A percentile compares a stretch with the other conserved stretches of the same genome.
Evolutionary conservation across 176 grass and related monocot species (phyloP).

Genomic region (Poa pratensis): DNA sequence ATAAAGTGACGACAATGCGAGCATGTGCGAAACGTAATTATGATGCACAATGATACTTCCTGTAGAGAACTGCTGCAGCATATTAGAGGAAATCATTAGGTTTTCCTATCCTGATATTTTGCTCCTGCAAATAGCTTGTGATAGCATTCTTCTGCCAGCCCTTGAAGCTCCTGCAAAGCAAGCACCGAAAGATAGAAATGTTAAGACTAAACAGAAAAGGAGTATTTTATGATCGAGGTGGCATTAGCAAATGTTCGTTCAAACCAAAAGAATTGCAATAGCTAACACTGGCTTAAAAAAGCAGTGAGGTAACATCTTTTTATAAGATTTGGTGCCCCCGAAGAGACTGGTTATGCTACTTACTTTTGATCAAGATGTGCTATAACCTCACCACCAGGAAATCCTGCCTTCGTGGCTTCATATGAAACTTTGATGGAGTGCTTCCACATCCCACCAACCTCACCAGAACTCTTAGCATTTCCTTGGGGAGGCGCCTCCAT

Average conservation of each 20-base stretch:
- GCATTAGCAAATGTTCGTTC: not conserved
- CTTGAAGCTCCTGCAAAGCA: constrained; percentile 86
- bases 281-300: not conserved
- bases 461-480: constrained; percentile 54
- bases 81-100: constrained; percentile 71
- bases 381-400: constrained; percentile 88
- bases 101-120: constrained; percentile 78
- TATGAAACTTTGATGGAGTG: constrained; percentile 90
- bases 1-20: not conserved
- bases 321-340: not conserved
- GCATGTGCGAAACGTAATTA: not conserved
- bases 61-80: not conserved
- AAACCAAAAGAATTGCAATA: not conserved
- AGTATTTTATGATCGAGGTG: not conserved
- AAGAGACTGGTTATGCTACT: constrained; percentile 32
- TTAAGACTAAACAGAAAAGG: not conserved
- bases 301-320: not conserved
- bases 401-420: constrained; percentile 77
- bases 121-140: constrained; percentile 69
- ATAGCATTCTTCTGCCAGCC: constrained; percentile 94
- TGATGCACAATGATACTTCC: not conserved
- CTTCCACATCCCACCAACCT: constrained; percentile 84
- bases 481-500: constrained; percentile 66
- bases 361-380: constrained; percentile 99
- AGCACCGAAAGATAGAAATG: not conserved